phyloP scores from a whole-genome alignment of 1,284 basidiomycete genomes.

The Sanghuangporus weigelae region DNA sequence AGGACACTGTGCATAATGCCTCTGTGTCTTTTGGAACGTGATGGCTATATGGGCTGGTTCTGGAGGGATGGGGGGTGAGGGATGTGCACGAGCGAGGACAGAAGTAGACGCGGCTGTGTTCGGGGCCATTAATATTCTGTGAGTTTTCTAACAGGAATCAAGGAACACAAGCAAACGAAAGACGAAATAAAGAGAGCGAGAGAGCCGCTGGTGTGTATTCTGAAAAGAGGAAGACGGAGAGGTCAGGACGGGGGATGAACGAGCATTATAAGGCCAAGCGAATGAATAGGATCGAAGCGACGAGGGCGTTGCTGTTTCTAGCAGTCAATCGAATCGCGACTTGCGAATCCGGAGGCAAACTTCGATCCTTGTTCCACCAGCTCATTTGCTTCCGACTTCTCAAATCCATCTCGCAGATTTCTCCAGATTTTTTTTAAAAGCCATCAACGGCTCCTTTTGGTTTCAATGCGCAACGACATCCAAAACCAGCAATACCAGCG shows the following conservation, averaged over 20 bases:
- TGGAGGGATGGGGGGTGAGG: background rate
- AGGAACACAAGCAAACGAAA: background rate
- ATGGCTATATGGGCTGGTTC: background rate
- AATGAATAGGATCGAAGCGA: background rate
- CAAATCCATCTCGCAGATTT: background rate
- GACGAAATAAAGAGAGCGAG: background rate
- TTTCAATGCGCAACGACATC: background rate
- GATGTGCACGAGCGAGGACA: too few relatives aligned
- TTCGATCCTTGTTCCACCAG: background rate
- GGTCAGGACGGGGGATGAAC: background rate
- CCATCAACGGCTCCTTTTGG: too few relatives aligned
- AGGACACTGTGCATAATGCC: background rate
- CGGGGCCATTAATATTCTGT: background rate
- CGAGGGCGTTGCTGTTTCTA: conserved; percentile 7
- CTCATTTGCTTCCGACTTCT: background rate
- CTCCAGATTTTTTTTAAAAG: too few relatives aligned
- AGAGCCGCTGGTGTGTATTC: background rate
- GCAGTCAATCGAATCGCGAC: background rate
- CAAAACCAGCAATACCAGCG: background rate
- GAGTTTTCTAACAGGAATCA: background rate
- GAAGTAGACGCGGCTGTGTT: background rate
- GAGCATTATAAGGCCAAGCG: background rate
- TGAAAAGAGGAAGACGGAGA: background rate
- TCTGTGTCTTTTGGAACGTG: background rate
- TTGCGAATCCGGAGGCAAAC: background rate